Base-by-base conservation (phyloP, 2,329 filamentous ascomycete genomes). In the Aaosphaeria arxii region DNA sequence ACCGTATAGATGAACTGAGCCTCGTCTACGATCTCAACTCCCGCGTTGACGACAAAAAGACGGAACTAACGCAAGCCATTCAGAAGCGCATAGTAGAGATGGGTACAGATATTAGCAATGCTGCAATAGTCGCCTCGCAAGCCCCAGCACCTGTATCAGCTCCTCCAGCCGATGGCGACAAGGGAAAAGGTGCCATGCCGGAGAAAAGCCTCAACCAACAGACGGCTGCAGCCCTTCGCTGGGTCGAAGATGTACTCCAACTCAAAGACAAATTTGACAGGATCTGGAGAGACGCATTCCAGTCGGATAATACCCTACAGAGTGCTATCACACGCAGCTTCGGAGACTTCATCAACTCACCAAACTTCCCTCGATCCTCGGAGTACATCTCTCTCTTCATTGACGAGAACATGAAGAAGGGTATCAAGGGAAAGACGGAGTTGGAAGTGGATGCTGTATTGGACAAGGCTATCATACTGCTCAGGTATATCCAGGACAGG, bases 341-440 rank as follows among this genome's bases (percentile, higher is more conserved):
- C 60, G 81, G 88, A 1, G 87, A 95, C 11, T 95, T 97, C 61
- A 96, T 99, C 77, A 97, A 96, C 67, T 73, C 84, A 0, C 40
- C 59, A 1, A 54, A 59, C n/a, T 96, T 96, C 64, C 71, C 77
- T 11, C 85, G 91, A 53, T 87, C 88, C 58, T 89, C 92, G 1
- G 94, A 99, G 65, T 96, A 90, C 64, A 87, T 97, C 5, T 99
- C 94, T 0, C 79, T 99, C 0, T 99, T 95, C 71, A 95, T 99
- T 49, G 94, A 99, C 61, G 92, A 97, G 61, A 95, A 91, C 63
- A 82, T 99, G 62, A 96, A 95, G 74, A 88, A 92, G 59, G 91
- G 91, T 4, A 88, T 96, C 68, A 91, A 91, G 65, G 91, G 91
- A 53, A 96, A 95, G 76, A 92, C 89, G 0, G 94, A 97, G 60